Evolutionary conservation across 148 eudicot genomes (phyloP).

Genomic region (Spergularia bocconei): DNA sequence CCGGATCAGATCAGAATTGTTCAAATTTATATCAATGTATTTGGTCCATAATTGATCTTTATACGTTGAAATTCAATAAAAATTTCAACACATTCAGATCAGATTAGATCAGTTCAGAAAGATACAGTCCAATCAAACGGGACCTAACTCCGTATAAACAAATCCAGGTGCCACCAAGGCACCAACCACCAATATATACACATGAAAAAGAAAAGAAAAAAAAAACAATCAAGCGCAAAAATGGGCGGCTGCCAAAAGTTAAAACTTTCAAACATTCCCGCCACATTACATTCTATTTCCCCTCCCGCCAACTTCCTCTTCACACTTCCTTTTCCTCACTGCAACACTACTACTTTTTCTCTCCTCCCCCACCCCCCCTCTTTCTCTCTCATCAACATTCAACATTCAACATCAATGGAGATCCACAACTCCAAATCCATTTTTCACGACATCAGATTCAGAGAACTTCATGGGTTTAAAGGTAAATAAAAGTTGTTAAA

Average conservation of each 20-base stretch:
- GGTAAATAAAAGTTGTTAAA: conserved; percentile 29
- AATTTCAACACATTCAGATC: too few relatives aligned
- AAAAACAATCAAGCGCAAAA: too few relatives aligned
- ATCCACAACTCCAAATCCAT: conserved; percentile 39
- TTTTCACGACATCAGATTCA: conserved; percentile 57
- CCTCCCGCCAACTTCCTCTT: neutral
- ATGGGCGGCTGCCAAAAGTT: neutral
- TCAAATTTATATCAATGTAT: too few relatives aligned
- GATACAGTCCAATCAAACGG: too few relatives aligned
- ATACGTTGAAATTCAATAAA: too few relatives aligned
- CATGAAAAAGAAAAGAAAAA: too few relatives aligned
- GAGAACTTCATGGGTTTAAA: conserved; percentile 72
- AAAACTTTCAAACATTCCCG: conserved; percentile 4
- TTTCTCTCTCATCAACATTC: neutral
- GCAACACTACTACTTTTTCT: neutral
- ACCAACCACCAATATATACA: too few relatives aligned
- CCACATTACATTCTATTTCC: neutral
- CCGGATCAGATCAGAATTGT: too few relatives aligned
- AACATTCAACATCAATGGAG: conserved; percentile 39
- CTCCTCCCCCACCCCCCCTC: conserved; percentile 1
- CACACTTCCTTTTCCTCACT: neutral
- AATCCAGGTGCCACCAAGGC: too few relatives aligned
- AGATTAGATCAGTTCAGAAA: too few relatives aligned
- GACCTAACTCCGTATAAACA: too few relatives aligned
- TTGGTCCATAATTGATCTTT: too few relatives aligned